Base-by-base conservation (phyloP, 768 basidiomycete species). In the Fomitopsis serialis region DNA sequence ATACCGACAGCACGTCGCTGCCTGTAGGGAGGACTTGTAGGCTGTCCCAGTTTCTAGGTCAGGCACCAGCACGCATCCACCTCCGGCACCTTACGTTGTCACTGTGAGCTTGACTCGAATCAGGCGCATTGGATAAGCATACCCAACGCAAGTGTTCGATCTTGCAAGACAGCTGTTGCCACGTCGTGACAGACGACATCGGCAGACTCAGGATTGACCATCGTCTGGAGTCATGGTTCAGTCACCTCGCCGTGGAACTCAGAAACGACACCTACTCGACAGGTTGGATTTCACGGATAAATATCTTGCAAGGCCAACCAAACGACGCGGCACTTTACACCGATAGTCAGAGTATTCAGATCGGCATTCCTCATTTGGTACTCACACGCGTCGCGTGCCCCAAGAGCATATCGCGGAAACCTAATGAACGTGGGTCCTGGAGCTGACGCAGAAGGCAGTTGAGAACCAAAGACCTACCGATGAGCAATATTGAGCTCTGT, bases 401-500 rank as follows among this genome's bases (percentile, higher is more conserved):
- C 21, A 53, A 8, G 32, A 23, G 34, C 45, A 53, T 13, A 53
- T 34, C 11, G 52, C 22, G 11, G 52, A 53, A 19, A 53, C 35
- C 52, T 46, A n/a, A 19, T n/a, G 22, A 12, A 29, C 25, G 44
- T 23, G 24, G 29, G 45, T 27, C 25, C 23, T 17, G 42, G 24
- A 21, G 8, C 25, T 21, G 24, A 25, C 10, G 46, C 11, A 12
- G 6, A 48, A 32, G 34, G 29, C 22, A 17, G 17, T 10, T 6
- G 2, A 8, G 27, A 12, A 42, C n/a, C 25, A 8, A 23, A 27
- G 15, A 45, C 56, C 10, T 53, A 57, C 56, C 45, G 42, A 40
- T 9, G 56, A 50, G 24, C 42, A 1, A 57, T 22, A 19, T 48
- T 48, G 11, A 57, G 48, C 43, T 57, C 56, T 21, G 25, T 23